Conservation (phyloP, 1,139 yeast species). For the Martiniozyma asiatica region DNA sequence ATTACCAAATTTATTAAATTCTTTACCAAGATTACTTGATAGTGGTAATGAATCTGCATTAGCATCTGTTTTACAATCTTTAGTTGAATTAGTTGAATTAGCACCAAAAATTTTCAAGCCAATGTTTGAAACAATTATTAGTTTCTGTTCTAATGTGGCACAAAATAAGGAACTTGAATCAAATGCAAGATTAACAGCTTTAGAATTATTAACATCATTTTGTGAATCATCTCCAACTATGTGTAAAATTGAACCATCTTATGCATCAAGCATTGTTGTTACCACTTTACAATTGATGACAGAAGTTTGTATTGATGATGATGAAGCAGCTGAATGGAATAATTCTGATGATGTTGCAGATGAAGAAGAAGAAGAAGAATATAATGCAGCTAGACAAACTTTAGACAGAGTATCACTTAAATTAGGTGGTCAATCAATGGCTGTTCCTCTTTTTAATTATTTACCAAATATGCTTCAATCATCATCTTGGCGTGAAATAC, state of each 20-base stretch:
- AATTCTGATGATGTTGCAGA: slow-evolving; percentile 61
- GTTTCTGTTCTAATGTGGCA: slow-evolving; percentile 71
- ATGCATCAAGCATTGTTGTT: slow-evolving; percentile 61
- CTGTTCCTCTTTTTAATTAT: slow-evolving; percentile 76
- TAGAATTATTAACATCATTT: slow-evolving; percentile 80
- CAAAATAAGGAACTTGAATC: slow-evolving; percentile 74
- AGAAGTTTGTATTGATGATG: slow-evolving; percentile 76
- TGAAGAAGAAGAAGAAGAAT: slow-evolving; percentile 69
- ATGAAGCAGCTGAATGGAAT: slow-evolving; percentile 57
- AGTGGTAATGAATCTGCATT: slow-evolving; percentile 72
- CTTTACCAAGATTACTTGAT: slow-evolving; percentile 73
- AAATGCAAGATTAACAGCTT: slow-evolving; percentile 69
- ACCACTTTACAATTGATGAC: slow-evolving; percentile 79
- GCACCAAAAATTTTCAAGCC: slow-evolving; percentile 93
- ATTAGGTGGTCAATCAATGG: slow-evolving; percentile 72
- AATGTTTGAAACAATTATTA: slow-evolving; percentile 77
- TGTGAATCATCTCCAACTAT: slow-evolving; percentile 89
- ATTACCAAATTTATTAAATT: slow-evolving; percentile 72
- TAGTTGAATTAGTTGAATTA: slow-evolving; percentile 80
- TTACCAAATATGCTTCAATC: slow-evolving; percentile 75
- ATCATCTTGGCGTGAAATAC: slow-evolving; percentile 83
- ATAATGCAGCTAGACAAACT: slow-evolving; percentile 88
- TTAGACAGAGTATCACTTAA: slow-evolving; percentile 80
- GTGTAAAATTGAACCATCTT: slow-evolving; percentile 75
- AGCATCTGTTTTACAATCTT: slow-evolving; percentile 76